Base-by-base conservation (phyloP, 495 filamentous ascomycete species). In the Hypoxylon fuscum region DNA sequence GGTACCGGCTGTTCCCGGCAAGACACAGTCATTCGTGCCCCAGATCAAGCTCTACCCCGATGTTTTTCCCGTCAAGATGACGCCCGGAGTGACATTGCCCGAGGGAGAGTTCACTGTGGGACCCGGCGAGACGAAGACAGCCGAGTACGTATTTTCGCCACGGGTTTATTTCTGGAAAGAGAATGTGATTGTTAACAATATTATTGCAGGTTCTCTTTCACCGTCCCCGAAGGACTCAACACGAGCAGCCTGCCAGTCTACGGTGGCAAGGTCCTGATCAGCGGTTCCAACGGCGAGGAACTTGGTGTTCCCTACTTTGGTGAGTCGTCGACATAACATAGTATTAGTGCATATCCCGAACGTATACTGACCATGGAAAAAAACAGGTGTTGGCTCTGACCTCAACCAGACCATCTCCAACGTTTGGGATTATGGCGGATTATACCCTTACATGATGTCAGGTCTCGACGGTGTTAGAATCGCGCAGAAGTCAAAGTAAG, bases 271-370 rank as follows among this genome's bases (percentile, higher is more conserved):
- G 57, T 76, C 20, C 27, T 68, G 7, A 47, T 76, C 50, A 70
- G 54, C 3, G 59, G 69, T 14, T 42, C 49, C 37, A 75, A 73
- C 29, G 73, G 69, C 15, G 73, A 76, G 35, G 35, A 70, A 3
- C 57, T 74, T 7, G 62, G 57, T 2, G 47, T 76, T n/a, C 73
- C 73, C 0, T 75, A 76, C 34, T 57, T 73, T 23, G 73, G 73
- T 53, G 0, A 37, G 50, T 35, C 11, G n/a, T n/a, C n/a, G n/a
- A n/a, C n/a, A n/a, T n/a, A n/a, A n/a, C n/a, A n/a, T n/a, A n/a
- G n/a, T n/a, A n/a, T n/a, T n/a, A 8, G 6, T 18, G 20, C 18
- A 56, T 29, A n/a, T 50, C 6, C 51, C 1, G 2, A 22, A 6
- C 17, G 10, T 48, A 5, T 69, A 14, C 45, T 34, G 11, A 68